Evolutionary conservation across 441 rosid species (phyloP), one percentile per base, ranked within the genome.

Genomic region (Brassica balearica): DNA sequence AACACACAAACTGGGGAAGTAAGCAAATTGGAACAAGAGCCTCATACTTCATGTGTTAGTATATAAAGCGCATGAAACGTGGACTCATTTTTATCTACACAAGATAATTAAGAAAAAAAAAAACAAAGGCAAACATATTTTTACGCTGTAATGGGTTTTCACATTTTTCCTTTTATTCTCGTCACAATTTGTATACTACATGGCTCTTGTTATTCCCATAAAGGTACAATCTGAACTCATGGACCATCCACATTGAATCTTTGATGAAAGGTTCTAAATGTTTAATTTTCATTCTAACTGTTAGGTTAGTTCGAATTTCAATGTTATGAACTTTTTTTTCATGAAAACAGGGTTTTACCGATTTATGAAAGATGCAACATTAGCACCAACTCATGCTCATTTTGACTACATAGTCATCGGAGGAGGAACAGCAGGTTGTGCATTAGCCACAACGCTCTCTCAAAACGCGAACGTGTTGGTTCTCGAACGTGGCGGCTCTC

Each of bases 351-450:
- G 83, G 9, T 5, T 74, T 46, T 61, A 82, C 58, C 70, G 80
- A 65, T 87, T 85, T 66, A 78, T 85, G 65, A 77, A 77, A 34
- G 85, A 82, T 20, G 87, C 88, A 61, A 63, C 75, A 3, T 75
- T 83, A 19, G 86, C 88, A 7, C 84, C 88, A 6, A 12, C 29
- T 27, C 34, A 71, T 8, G 76, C 77, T 8, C 56, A 17, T 72
- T 68, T 77, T 25, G 87, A 87, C 79, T 87, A 85, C 84, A 84
- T 87, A 34, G 67, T 85, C 74, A 71, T 87, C 53, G 90, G 87
- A 1, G 88, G 90, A 14, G 90, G 90, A 67, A 85, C 90, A 2
- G 58, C 86, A 2, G 88, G 88, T 12, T 87, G 87, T 58, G 83
- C 90, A 2, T 72, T 87, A 55, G 90, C 88, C 1, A 83, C 86